Evolutionary conservation across 192 early-diverging fungal genomes (phyloP), one percentile per base, ranked within the genome.

Genomic region (Lobosporangium transversale): DNA sequence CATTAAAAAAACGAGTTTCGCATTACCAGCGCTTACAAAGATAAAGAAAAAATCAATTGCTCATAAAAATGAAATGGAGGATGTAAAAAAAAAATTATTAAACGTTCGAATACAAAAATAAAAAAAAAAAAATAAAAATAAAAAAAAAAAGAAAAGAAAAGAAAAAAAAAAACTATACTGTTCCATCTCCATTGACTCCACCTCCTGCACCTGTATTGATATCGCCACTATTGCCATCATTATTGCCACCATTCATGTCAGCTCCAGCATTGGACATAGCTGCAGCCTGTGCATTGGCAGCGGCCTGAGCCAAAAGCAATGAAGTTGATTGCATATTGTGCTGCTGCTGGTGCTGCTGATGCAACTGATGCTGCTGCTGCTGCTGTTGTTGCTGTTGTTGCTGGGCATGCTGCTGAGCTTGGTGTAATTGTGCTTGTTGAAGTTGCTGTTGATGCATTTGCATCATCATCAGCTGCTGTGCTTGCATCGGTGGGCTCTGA

Each of bases 401-500:
- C 29, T 56, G 63, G n/a, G n/a, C n/a, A n/a, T n/a, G n/a, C 27
- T 54, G 44, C 17, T 58, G 65, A 3, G 50, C 48, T 6, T 62
- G 60, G 44, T 65, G 62, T n/a, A 24, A 24, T 18, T 65, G 62
- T 0, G 27, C 15, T 23, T 66, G 64, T 18, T 69, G 67, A 11
- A 44, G 31, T 11, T 36, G 51, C 23, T 33, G 27, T 35, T 44
- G 36, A 7, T 60, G 67, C 44, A 54, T 52, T 20, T 70, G 68
- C 58, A 71, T 56, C 60, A 68, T 59, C 56, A 57, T 62, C 35
- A 62, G 43, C 11, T 63, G 61, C 54, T 71, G 69, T 3, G 31
- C 11, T 23, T 71, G 69, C 60, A 71, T 43, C 18, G 62, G 69
- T 9, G 69, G 61, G n/a, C 69, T 71, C 37, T 71, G 69, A 21